phyloP scores from a whole-genome alignment of 306 rosid genomes.

The Ziziphus jujuba region DNA sequence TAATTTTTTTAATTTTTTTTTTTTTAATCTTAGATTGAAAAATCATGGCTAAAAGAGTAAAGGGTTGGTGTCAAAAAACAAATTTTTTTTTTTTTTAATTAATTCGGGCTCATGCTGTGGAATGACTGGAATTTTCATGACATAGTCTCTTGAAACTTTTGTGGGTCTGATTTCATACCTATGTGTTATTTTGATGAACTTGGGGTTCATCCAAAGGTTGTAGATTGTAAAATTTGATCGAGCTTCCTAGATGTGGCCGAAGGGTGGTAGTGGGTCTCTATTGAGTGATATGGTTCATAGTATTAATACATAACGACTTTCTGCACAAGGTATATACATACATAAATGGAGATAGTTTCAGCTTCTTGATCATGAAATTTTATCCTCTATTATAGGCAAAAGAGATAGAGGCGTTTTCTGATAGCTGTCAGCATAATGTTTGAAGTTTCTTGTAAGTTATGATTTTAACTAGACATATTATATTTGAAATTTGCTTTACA shows the following conservation, averaged over 20 bases:
- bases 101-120: background rate
- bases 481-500: background rate
- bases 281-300: background rate
- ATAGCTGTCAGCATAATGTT: background rate
- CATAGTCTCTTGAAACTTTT: background rate
- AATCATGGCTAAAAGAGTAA: background rate
- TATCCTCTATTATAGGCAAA: background rate
- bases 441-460: background rate
- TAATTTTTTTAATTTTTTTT: too few relatives aligned
- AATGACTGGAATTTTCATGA: background rate
- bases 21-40: background rate
- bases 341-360: background rate
- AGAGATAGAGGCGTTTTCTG: background rate
- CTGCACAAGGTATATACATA: background rate
- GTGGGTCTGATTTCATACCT: background rate
- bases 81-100: background rate
- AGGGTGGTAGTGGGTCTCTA: background rate
- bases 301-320: background rate
- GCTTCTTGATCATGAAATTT: background rate
- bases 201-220: background rate
- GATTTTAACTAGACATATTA: background rate
- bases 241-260: background rate
- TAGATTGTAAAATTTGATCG: background rate
- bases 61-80: background rate
- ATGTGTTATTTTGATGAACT: background rate